These are phyloP conservation scores for Termitomyces sp. DNA, from an alignment of 768 basidiomycete genomes.

Conservation along the genomic window DNA sequence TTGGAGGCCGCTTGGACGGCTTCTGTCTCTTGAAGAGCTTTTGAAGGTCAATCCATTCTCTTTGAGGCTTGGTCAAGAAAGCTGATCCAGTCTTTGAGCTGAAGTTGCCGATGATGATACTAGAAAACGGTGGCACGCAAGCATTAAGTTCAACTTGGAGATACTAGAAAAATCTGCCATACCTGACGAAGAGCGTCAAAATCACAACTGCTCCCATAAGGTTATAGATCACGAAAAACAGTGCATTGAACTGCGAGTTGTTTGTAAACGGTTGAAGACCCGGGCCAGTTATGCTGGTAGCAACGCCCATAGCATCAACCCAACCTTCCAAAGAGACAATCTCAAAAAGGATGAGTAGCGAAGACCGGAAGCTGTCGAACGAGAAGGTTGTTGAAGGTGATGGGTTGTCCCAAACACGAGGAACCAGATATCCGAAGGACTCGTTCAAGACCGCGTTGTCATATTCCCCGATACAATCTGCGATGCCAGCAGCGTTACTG, in stretches of 20 bases:
- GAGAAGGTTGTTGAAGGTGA: constrained; percentile 80
- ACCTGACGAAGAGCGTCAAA: constrained; percentile 90
- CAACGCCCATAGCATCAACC: constrained; percentile 88
- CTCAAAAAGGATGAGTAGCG: constrained; percentile 91
- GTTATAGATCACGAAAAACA: constrained; percentile 92
- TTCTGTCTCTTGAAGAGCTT: constrained; percentile 84
- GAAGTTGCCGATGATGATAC: constrained; percentile 96
- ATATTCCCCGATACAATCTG: constrained; percentile 76
- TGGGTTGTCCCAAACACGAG: constrained; percentile 89
- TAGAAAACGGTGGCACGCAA: constrained; percentile 28
- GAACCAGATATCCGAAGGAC: constrained; percentile 68
- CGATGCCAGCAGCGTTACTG: constrained; percentile 42
- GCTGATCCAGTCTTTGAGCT: constrained; percentile 83
- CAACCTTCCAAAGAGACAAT: constrained; percentile 96
- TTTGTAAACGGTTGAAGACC: constrained; percentile 71
- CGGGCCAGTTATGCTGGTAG: constrained; percentile 70
- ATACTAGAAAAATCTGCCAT: constrained; percentile 17
- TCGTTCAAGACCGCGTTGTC: constrained; percentile 55
- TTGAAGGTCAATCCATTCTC: constrained; percentile 92
- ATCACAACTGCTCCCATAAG: constrained; percentile 88
- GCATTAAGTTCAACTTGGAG: background rate
- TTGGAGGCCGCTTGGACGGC: constrained; percentile 78
- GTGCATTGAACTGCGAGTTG: constrained; percentile 74
- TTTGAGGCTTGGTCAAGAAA: constrained; percentile 79
- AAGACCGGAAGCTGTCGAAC: constrained; percentile 83